Percentiles rank a stretch among this genome's conserved stretches.
Conservation (phyloP, 2,329 filamentous ascomycete genomes). For the Huntiella moniliformis region DNA sequence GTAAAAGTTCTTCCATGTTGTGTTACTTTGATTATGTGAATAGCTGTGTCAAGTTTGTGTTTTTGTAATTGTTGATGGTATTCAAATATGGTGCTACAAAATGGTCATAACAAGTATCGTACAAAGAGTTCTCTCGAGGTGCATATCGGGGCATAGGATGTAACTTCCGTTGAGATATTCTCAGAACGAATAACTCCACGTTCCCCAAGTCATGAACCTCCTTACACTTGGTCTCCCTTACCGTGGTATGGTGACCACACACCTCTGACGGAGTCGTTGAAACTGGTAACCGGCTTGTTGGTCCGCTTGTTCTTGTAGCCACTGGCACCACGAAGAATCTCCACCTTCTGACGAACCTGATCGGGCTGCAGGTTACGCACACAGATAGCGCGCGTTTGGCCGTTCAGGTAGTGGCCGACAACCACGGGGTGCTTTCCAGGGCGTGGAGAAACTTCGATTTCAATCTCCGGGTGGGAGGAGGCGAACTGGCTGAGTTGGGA, state of each 20-base stretch:
- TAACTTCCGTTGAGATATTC: background rate
- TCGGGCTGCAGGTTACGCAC: constrained; percentile 69
- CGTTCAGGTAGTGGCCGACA: constrained; percentile 83
- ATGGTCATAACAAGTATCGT: constrained; percentile 11
- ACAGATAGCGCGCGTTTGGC: constrained; percentile 66
- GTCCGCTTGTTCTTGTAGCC: constrained; percentile 52
- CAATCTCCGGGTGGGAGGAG: constrained; percentile 63
- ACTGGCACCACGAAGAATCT: constrained; percentile 52
- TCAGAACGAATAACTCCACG: background rate
- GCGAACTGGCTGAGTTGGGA: constrained; percentile 61
- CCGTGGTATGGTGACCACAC: constrained; percentile 55
- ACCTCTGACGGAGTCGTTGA: constrained; percentile 47
- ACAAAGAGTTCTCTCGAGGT: background rate
- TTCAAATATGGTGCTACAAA: background rate
- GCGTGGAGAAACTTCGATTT: constrained; percentile 78
- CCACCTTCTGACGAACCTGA: constrained; percentile 64
- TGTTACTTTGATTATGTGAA: background rate
- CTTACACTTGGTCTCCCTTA: constrained; percentile 33
- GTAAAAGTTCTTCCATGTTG: constrained; percentile 2
- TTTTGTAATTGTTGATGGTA: background rate
- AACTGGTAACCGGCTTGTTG: constrained; percentile 45
- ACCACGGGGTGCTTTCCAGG: constrained; percentile 82
- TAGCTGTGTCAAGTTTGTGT: background rate
- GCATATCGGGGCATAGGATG: background rate
- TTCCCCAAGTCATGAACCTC: background rate